These are phyloP conservation scores for Coelastrella sp. DNA, from an alignment of 139 green algal species.

Conservation along the genomic window DNA sequence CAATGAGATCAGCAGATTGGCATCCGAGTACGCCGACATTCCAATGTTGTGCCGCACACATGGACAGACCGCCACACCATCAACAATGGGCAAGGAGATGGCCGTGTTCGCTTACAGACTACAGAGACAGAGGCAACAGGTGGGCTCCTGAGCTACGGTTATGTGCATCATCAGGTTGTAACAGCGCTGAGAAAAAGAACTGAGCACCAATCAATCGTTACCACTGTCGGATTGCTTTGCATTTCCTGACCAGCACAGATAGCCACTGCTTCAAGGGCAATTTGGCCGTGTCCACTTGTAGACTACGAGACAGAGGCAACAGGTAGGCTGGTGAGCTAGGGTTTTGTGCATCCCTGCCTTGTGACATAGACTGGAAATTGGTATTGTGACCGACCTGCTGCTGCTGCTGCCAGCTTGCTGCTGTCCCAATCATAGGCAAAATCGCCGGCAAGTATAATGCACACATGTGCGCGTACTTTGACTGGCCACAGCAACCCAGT, in stretches of 20 bases:
- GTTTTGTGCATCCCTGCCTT: no score
- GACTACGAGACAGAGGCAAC: no score
- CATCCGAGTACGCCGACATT: slow-evolving; percentile 85
- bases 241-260: no score
- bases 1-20: slow-evolving; percentile 72
- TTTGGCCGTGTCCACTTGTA: no score
- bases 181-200: no score
- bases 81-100: slow-evolving; percentile 99
- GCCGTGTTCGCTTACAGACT: slow-evolving; percentile 94
- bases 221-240: no score
- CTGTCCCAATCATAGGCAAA: slow-evolving; percentile 89
- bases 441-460: slow-evolving; percentile 99
- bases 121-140: slow-evolving; percentile 73
- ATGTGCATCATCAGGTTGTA: no score
- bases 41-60: slow-evolving; percentile 98
- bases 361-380: no score
- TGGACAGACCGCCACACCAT: slow-evolving; percentile 97
- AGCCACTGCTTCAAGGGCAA: no score
- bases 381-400: not conserved
- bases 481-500: slow-evolving; percentile 14
- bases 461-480: slow-evolving; percentile 94
- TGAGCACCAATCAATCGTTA: no score
- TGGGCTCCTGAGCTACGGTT: not conserved
- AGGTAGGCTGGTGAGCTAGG: no score
- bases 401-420: slow-evolving; percentile 44